Base-by-base conservation (phyloP, 352 stramenopile species). In the Thraustochytrium aureum region DNA sequence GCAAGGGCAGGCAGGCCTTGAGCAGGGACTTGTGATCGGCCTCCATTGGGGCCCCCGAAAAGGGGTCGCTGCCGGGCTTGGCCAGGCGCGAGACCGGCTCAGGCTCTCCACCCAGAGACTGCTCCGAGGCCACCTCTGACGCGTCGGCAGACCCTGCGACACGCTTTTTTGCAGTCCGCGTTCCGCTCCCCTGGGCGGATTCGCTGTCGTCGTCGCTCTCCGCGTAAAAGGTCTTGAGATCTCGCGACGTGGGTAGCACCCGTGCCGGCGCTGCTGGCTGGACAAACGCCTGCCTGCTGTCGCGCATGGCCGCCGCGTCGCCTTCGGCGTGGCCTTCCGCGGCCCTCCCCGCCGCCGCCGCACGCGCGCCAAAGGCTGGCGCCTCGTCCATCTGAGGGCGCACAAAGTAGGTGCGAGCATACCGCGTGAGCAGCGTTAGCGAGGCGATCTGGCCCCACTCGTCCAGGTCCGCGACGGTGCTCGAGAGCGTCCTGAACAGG, bases 371-470 rank as follows among this genome's bases (percentile, higher is more conserved):
- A 26, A 22, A 26, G 17, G 47, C 47, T 22, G 26, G 26, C 17
- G 17, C 47, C 7, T 67, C 30, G 26, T 61, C 14, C n/a, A 83
- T 32, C 22, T 37, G n/a, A 22, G 69, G 69, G 10, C 69, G 50
- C 22, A 79, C 14, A 32, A 79, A 79, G 59, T 67, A 79, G 22
- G 56, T 38, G 20, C 96, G 88, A 81, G 93, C 96, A 89, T 99
- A 99, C n/a, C 94, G 85, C 42, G 91, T 91, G 50, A 99, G 88
- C 62, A 96, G 88, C 76, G 98, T 91, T 33, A 99, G 87, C 10
- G 87, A 89, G n/a, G 96, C 88, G 39, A 98, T 94, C 84, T 99
- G 96, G 5, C 93, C 93, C 96, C 96, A 99, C 85, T 99, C 96
- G 87, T 99, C 96, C 73, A 99, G 95, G 86, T 99, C 96, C 0